Evolutionary conservation across 148 eudicot species (phyloP), one percentile per base, ranked within the genome.

Genomic region (Salicornia ramosissima): DNA sequence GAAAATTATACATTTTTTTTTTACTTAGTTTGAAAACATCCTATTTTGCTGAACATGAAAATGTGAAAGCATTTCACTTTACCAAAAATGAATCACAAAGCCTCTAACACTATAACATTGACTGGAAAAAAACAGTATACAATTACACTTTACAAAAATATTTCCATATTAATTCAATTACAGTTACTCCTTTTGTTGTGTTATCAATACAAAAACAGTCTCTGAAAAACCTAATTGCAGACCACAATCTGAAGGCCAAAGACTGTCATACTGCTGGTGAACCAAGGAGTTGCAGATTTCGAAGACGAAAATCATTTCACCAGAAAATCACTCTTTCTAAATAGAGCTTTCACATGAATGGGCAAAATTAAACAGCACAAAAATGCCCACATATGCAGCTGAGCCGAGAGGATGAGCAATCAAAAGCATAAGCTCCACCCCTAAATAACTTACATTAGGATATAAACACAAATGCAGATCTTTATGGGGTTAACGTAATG

Each of bases 361-460:
- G 68, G 71, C 68, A 16, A 58, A 34, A 15, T 60, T 19, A 24
- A n/a, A n/a, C 21, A 57, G 42, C 75, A 33, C 66, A 67, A 63
- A 71, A 65, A 33, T n/a, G 34, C 42, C 60, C 69, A 65, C 13
- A 11, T 24, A 54, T 40, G 55, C 54, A 61, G 28, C 45, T 13
- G 25, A 45, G 18, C 10, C 10, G 51, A 21, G 22, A 30, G 18
- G 31, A 40, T 40, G 24, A 49, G 34, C 9, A 49, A 22, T 60
- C 13, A 1, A 34, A 22, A n/a, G 16, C 19, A 61, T 13, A 19
- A 70, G 58, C 67, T n/a, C 58, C 33, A 58, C 43, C 31, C 54
- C 72, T 53, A 57, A 8, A 57, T 66, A 68, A 8, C 40, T 64
- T 36, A 68, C 73, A 71, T 19, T 68, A 73, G 61, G 64, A 29